Evolutionary conservation across 768 basidiomycete species (phyloP).

Genomic region (Xerocomus potaroensis): DNA sequence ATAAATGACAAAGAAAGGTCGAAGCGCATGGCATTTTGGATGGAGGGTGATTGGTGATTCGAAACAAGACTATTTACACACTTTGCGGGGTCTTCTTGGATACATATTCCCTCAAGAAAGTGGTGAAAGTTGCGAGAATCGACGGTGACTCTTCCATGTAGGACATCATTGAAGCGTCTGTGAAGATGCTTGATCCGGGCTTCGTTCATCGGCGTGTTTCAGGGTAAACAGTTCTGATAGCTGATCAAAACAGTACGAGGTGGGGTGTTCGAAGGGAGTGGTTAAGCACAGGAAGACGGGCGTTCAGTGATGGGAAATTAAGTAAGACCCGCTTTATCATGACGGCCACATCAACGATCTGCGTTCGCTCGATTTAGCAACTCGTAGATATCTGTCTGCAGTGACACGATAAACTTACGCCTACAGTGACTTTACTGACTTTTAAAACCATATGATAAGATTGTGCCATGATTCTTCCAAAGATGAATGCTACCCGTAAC

Average conservation of each 20-base stretch:
- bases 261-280: background rate
- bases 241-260: too few relatives aligned
- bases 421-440: background rate
- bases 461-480: too few relatives aligned
- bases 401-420: background rate
- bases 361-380: conserved; percentile 4
- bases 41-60: conserved; percentile 35
- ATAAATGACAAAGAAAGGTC: conserved; percentile 39
- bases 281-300: conserved; percentile 3
- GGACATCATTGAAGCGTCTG: conserved; percentile 33
- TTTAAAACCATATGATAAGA: too few relatives aligned
- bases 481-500: too few relatives aligned
- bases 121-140: conserved; percentile 19
- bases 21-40: conserved; percentile 42
- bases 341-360: background rate
- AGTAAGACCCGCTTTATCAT: background rate
- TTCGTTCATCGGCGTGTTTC: conserved; percentile 8
- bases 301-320: background rate
- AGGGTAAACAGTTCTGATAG: background rate
- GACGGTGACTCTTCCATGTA: conserved; percentile 29
- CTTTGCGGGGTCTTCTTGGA: conserved; percentile 35
- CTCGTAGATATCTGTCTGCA: too few relatives aligned
- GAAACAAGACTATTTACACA: conserved; percentile 38
- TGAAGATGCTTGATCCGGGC: conserved; percentile 27
- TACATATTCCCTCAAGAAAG: conserved; percentile 47